These are phyloP conservation scores for Malus hybrid DNA, from an alignment of 331 rosid genomes.

Conservation along the genomic window DNA sequence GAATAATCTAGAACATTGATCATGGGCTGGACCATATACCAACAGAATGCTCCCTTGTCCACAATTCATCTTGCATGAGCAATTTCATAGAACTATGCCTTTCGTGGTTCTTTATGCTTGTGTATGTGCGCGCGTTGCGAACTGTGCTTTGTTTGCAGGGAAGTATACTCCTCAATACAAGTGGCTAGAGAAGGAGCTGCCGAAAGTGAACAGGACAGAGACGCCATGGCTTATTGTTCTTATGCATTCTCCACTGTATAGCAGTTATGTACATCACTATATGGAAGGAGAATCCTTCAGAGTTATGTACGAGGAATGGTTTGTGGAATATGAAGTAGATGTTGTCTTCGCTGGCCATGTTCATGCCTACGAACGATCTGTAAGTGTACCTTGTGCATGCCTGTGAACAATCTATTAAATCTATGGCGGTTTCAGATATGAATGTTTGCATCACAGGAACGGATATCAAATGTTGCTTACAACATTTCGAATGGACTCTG, in stretches of 20 bases:
- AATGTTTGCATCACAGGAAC: constrained; percentile 37
- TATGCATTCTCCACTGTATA: constrained; percentile 43
- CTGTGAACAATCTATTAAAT: background rate
- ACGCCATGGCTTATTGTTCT: constrained; percentile 52
- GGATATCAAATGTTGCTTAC: constrained; percentile 59
- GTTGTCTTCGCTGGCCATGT: constrained; percentile 43
- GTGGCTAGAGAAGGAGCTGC: constrained; percentile 41
- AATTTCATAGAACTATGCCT: background rate
- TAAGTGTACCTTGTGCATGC: constrained; percentile 9
- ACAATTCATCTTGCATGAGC: background rate
- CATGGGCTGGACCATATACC: too few relatives aligned
- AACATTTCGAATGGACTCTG: constrained; percentile 46
- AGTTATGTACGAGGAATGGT: constrained; percentile 40
- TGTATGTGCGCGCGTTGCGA: too few relatives aligned
- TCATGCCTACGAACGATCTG: constrained; percentile 50
- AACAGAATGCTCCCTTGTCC: background rate
- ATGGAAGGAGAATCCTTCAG: constrained; percentile 60
- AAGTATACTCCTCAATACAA: constrained; percentile 45
- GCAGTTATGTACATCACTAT: constrained; percentile 40
- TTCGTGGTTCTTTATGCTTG: background rate
- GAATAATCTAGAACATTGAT: too few relatives aligned
- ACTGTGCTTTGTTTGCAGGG: constrained; percentile 21
- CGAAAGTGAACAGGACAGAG: constrained; percentile 33
- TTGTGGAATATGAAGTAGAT: constrained; percentile 39
- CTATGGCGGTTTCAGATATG: background rate